Evolutionary conservation across 345 rosid genomes (phyloP).

Genomic region (Litchi chinensis): DNA sequence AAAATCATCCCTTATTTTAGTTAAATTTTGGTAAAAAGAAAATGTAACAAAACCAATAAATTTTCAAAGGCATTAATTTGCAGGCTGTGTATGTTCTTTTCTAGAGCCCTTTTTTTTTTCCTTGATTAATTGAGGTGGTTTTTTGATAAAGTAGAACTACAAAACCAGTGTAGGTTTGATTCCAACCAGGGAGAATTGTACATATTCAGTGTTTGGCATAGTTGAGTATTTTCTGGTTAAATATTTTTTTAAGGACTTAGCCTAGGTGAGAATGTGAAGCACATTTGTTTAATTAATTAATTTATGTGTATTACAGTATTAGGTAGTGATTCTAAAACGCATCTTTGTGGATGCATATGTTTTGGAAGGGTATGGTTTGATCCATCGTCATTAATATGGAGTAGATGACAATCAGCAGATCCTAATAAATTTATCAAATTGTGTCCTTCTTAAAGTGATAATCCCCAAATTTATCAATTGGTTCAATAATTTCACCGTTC

Average conservation of each 20-base stretch:
- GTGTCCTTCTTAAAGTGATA: too few relatives aligned
- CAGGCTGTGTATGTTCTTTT: background rate
- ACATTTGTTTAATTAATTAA: background rate
- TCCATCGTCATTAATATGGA: background rate
- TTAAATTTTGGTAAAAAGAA: background rate
- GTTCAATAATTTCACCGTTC: too few relatives aligned
- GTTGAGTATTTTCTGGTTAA: too few relatives aligned
- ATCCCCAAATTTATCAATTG: too few relatives aligned
- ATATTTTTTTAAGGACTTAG: background rate
- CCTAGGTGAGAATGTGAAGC: background rate
- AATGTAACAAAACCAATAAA: too few relatives aligned
- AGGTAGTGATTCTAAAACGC: background rate
- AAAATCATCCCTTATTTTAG: too few relatives aligned
- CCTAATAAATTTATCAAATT: too few relatives aligned
- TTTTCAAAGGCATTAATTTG: background rate
- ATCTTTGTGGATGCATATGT: background rate
- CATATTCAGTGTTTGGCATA: too few relatives aligned
- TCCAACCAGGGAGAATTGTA: background rate
- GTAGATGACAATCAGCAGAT: background rate
- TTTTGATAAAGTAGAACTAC: too few relatives aligned
- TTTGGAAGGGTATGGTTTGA: conserved; percentile 6
- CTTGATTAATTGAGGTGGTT: too few relatives aligned
- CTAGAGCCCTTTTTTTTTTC: too few relatives aligned
- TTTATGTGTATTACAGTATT: background rate
- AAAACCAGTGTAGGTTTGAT: background rate